Conservation (phyloP, 1,139 yeast species). For the Zhuliangozyma blackwelliae region DNA sequence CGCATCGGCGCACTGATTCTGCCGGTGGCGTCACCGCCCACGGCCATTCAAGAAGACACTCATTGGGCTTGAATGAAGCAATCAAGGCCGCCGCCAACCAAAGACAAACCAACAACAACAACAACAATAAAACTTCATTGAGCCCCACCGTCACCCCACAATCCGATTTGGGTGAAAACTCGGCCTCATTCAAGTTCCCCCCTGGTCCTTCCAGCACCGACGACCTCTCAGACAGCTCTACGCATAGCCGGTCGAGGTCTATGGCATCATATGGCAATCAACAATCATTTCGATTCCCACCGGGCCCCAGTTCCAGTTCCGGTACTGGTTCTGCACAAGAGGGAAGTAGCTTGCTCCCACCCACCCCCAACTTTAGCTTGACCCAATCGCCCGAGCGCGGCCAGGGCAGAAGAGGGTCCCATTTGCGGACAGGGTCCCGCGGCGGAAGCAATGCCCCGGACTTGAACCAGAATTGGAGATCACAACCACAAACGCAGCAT, state of each 20-base stretch:
- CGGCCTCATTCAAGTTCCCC: conserved; percentile 35
- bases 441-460: conserved; percentile 45
- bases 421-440: conserved; percentile 54
- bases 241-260: conserved; percentile 32
- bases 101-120: conserved; percentile 48
- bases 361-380: conserved; percentile 41
- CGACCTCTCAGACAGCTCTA: conserved; percentile 10
- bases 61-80: conserved; percentile 91
- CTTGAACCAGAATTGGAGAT: conserved; percentile 66
- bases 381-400: conserved; percentile 40
- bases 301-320: conserved; percentile 5
- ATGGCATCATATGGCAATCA: conserved; percentile 38
- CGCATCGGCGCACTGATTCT: conserved; percentile 39
- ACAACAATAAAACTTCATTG: conserved; percentile 32
- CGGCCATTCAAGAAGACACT: conserved; percentile 90
- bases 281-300: conserved; percentile 42
- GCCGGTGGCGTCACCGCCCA: conserved; percentile 11
- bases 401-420: conserved; percentile 46
- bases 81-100: conserved; percentile 89
- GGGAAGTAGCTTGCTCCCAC: conserved; percentile 32
- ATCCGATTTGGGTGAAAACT: conserved; percentile 14
- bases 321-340: no score
- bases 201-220: conserved; percentile 10
- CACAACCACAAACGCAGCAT: conserved; percentile 30
- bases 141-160: conserved; percentile 29